Conservation (phyloP, 2,329 filamentous ascomycete species). For the Fusarium sarcochroum region DNA sequence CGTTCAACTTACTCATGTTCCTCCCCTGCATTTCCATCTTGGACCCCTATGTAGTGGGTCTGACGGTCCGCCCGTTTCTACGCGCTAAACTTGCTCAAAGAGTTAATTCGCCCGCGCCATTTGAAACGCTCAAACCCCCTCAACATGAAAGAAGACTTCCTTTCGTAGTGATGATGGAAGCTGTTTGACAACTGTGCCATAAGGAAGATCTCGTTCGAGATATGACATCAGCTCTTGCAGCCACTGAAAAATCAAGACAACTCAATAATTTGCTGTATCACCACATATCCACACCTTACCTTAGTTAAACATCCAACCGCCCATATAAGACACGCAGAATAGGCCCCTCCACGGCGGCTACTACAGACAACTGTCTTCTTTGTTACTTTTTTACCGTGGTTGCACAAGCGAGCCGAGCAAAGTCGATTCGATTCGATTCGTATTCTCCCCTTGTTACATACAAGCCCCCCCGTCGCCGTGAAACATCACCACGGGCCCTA, state of each 20-base stretch:
- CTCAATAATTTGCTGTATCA: slow-evolving; percentile 23
- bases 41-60: slow-evolving; percentile 43
- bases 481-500: slow-evolving; percentile 42
- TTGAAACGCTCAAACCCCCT: slow-evolving; percentile 35
- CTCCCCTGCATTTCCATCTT: slow-evolving; percentile 28
- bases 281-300: neutral
- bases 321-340: slow-evolving; percentile 1
- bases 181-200: slow-evolving; percentile 7
- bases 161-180: neutral
- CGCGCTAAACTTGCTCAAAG: slow-evolving; percentile 41
- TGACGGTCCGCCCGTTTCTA: slow-evolving; percentile 33
- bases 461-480: slow-evolving; percentile 36
- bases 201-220: neutral
- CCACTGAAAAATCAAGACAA: slow-evolving; percentile 5
- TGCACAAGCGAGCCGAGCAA: slow-evolving; percentile 10
- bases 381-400: neutral
- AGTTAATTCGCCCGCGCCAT: slow-evolving; percentile 32
- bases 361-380: slow-evolving; percentile 10
- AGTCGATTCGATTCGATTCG: slow-evolving; percentile 17
- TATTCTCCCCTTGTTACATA: slow-evolving; percentile 24
- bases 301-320: neutral
- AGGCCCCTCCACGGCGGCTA: slow-evolving; percentile 21
- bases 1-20: neutral
- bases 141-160: neutral
- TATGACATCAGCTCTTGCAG: neutral